phyloP scores from a whole-genome alignment of 73 alveolate genomes.

The Paramecium sonneborni region DNA sequence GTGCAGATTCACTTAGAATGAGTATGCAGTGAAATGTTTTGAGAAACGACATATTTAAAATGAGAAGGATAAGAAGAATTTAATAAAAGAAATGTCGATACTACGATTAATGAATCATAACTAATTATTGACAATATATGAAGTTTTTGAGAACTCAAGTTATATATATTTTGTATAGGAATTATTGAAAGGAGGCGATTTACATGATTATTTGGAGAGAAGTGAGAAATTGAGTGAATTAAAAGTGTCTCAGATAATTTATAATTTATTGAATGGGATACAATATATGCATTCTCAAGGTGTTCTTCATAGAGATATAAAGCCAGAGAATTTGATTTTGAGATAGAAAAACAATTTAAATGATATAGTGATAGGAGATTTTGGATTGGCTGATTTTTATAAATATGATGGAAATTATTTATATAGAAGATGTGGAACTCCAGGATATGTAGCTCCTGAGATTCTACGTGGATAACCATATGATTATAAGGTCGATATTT shows the following conservation, averaged over 20 bases:
- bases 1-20: not conserved
- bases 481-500: conserved; percentile 68
- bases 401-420: conserved; percentile 51
- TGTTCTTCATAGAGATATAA: conserved; percentile 12
- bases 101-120: not conserved
- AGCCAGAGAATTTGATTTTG: not conserved
- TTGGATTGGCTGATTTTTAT: conserved; percentile 61
- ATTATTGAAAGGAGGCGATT: conserved; percentile 7
- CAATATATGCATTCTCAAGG: conserved; percentile 4
- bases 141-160: not conserved
- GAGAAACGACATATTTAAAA: not conserved
- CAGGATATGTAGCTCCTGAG: conserved; percentile 1
- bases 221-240: conserved; percentile 2
- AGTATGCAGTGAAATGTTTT: conserved; percentile 16
- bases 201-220: not conserved
- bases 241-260: not conserved
- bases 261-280: conserved; percentile 24
- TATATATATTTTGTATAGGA: not conserved
- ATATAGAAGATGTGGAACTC: conserved; percentile 48
- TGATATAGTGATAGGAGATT: conserved; percentile 48
- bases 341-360: not conserved
- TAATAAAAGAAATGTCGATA: not conserved
- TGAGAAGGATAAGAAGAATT: not conserved
- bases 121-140: not conserved
- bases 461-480: not conserved